phyloP scores from a whole-genome alignment of 345 rosid genomes.

The Eucalyptus fibrosa region DNA sequence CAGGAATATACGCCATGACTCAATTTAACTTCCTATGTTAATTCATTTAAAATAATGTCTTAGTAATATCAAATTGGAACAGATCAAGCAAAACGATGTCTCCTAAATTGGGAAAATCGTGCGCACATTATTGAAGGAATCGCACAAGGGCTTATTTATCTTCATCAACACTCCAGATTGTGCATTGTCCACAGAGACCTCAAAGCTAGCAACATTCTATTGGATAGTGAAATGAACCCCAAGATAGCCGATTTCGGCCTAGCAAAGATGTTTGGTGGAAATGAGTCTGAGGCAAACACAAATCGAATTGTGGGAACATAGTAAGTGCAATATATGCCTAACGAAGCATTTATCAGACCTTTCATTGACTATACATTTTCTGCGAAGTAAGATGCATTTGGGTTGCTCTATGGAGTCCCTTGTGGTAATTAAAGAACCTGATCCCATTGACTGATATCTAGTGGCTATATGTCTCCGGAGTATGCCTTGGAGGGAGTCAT shows the following conservation, averaged over 20 bases:
- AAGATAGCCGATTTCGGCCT: slow-evolving; percentile 28
- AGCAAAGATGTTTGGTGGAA: slow-evolving; percentile 9
- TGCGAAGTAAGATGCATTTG: not conserved
- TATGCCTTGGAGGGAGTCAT: slow-evolving; percentile 5
- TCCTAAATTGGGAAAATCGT: slow-evolving; percentile 12
- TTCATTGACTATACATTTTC: not conserved
- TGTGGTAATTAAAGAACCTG: not conserved
- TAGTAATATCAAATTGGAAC: not conserved
- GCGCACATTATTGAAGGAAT: slow-evolving; percentile 20
- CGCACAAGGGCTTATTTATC: slow-evolving; percentile 36
- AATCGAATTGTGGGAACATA: slow-evolving; percentile 34
- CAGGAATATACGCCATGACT: not conserved
- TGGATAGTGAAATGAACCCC: slow-evolving; percentile 15
- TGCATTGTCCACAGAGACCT: slow-evolving; percentile 36
- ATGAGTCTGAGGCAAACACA: slow-evolving; percentile 12
- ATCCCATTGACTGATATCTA: not conserved
- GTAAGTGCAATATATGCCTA: not conserved
- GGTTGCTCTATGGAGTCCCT: not conserved
- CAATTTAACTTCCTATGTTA: no score
- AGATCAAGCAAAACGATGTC: slow-evolving; percentile 10
- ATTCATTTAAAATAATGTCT: not conserved
- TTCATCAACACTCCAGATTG: slow-evolving; percentile 34
- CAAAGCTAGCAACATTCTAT: slow-evolving; percentile 13
- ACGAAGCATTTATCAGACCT: not conserved
- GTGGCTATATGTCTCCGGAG: slow-evolving; percentile 12